Conservation (phyloP, 2,329 filamentous ascomycete species). For the Fonsecaea pedrosoi region DNA sequence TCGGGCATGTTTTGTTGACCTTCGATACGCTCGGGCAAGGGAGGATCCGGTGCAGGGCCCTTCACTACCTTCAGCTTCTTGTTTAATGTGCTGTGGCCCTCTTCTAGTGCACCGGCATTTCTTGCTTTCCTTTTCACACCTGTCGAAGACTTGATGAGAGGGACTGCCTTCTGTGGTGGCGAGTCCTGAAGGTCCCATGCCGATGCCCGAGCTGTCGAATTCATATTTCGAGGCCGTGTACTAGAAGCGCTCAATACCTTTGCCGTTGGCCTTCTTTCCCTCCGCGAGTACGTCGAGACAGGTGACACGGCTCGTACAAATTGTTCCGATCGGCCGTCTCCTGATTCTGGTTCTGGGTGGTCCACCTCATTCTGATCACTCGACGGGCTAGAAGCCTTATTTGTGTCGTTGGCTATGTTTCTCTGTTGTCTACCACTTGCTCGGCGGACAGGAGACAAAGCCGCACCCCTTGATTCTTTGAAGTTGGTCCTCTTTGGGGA, state of each 20-base stretch:
- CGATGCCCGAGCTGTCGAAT: slow-evolving; percentile 48
- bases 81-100: not conserved
- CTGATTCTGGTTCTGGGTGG: not conserved
- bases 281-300: not conserved
- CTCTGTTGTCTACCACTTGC: too few species aligned
- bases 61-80: slow-evolving; percentile 15
- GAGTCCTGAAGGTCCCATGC: slow-evolving; percentile 53
- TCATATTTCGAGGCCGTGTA: slow-evolving; percentile 46
- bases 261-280: slow-evolving; percentile 15
- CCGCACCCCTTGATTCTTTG: not conserved
- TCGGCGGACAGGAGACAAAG: not conserved
- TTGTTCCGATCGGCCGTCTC: not conserved
- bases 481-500: not conserved
- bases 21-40: not conserved
- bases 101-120: slow-evolving; percentile 4
- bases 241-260: slow-evolving; percentile 13
- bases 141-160: slow-evolving; percentile 12
- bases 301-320: not conserved
- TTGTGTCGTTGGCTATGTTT: too few species aligned
- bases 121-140: slow-evolving; percentile 24
- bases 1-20: slow-evolving; percentile 1
- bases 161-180: slow-evolving; percentile 40
- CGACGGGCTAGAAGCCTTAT: not conserved
- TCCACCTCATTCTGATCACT: not conserved
- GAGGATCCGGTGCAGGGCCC: not conserved